Percentiles rank a stretch among this genome's conserved stretches.
Conservation (phyloP, 129 eudicot species). For the Smallanthus sonchifolius region DNA sequence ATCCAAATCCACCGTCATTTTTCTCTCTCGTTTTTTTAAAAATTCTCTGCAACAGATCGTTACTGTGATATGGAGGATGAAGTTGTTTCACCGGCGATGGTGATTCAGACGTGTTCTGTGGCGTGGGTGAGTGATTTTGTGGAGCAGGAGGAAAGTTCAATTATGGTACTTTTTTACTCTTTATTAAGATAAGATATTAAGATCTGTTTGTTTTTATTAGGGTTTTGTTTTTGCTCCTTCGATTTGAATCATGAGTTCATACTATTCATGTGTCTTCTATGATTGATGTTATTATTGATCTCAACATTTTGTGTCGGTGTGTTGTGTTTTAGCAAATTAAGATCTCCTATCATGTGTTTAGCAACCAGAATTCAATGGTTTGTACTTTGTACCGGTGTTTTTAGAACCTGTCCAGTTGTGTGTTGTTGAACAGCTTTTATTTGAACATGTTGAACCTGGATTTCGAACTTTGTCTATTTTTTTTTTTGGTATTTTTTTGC, state of each 20-base stretch:
- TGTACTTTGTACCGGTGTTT: too few relatives aligned
- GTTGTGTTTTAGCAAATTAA: neutral
- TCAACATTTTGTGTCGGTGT: neutral
- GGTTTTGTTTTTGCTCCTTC: constrained; percentile 1
- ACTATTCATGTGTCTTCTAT: neutral
- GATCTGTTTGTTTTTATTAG: constrained; percentile 16
- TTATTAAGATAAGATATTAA: neutral
- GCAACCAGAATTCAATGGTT: neutral
- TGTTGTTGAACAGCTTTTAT: too few relatives aligned
- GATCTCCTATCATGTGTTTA: constrained; percentile 2
- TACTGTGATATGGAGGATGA: constrained; percentile 2
- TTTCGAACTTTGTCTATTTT: too few relatives aligned
- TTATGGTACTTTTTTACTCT: constrained; percentile 19
- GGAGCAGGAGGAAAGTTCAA: constrained; percentile 36
- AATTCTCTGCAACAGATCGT: neutral
- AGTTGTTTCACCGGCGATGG: constrained; percentile 10
- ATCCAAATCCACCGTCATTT: constrained; percentile 13
- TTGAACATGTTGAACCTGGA: too few relatives aligned
- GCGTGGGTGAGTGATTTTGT: constrained; percentile 9
- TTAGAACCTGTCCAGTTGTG: too few relatives aligned
- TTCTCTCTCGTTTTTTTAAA: neutral
- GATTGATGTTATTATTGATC: neutral
- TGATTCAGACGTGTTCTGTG: constrained; percentile 9
- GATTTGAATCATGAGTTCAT: neutral
- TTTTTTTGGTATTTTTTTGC: too few relatives aligned